Evolutionary conservation across 331 rosid genomes (phyloP), one percentile per base, ranked within the genome.

Genomic region (Dryas integrifolia): DNA sequence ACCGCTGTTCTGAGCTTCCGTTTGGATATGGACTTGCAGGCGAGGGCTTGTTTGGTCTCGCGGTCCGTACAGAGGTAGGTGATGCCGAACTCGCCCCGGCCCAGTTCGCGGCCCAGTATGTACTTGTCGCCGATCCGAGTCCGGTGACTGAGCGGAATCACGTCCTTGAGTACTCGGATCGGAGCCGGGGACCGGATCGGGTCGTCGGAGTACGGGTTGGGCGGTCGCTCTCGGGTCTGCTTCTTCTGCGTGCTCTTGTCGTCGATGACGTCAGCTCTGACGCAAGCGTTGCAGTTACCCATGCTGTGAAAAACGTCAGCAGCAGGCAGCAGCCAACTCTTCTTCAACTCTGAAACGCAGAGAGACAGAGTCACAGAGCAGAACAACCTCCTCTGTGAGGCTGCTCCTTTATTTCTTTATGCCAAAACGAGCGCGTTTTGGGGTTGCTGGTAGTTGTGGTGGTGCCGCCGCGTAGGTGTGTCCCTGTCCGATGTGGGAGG

Each of bases 61-160:
- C 90, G 79, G 88, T 95, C 97, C 3, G 97, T 92, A 63, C 96
- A 95, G 6, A 95, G 87, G 58, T 88, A 89, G 11, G 99, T 95
- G 72, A 95, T 89, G 11, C 99, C 97, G 75, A 95, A 95, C 89
- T 95, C 97, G 2, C 99, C 99, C 0, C 99, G 96, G 15, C 99
- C 99, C 5, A 95, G 89, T 69, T 95, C 99, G 2, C 95, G 86
- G 39, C 99, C 99, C 13, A 95, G 80, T 5, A 88, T 72, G 78
- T 95, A 95, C 85, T 95, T 95, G 67, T 95, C 99, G n/a, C 85
- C 75, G 81, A 95, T 88, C 75, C 95, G 82, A 38, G 86, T 83
- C 63, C 87, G 81, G 81, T 90, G 96, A 61, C 96, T 81, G 40
- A 84, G 83, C 0, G 92, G 88, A 35, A 85, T 88, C 69, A 90